These are phyloP conservation scores for Kalmanozyma brasiliensis DNA, from an alignment of 1,284 basidiomycete genomes.

Conservation along the genomic window DNA sequence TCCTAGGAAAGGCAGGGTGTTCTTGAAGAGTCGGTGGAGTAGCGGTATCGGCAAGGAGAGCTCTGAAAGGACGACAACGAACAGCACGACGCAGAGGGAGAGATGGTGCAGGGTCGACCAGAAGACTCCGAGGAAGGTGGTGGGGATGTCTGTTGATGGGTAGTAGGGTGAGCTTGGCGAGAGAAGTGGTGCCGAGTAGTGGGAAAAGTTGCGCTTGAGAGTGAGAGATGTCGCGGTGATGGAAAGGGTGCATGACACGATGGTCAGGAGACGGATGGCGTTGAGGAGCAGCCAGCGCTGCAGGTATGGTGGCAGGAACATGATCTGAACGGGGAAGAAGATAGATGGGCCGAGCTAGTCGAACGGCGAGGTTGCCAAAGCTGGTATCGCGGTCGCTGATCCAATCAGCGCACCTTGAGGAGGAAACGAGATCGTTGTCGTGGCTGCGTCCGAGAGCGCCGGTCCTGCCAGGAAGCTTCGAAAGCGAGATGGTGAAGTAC, in stretches of 20 bases:
- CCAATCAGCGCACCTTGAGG: too few species aligned
- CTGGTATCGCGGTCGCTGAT: too few species aligned
- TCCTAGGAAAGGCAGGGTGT: constrained; percentile 49
- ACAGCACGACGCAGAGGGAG: constrained; percentile 20
- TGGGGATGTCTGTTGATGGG: constrained; percentile 52
- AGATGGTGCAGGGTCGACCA: constrained; percentile 54
- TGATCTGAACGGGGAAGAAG: too few species aligned
- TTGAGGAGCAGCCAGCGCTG: constrained; percentile 49
- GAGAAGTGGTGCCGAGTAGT: constrained; percentile 19
- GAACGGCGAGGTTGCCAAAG: too few species aligned
- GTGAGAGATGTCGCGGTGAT: constrained; percentile 29
- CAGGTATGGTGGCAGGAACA: constrained; percentile 40
- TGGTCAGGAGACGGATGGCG: constrained; percentile 38
- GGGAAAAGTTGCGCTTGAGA: constrained; percentile 23
- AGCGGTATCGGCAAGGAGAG: constrained; percentile 36
- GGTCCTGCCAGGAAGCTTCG: too few species aligned
- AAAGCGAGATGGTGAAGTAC: too few species aligned
- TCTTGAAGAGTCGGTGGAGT: constrained; percentile 40
- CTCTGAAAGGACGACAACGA: constrained; percentile 44
- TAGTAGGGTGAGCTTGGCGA: constrained; percentile 15
- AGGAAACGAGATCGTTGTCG: too few species aligned
- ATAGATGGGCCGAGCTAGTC: too few species aligned
- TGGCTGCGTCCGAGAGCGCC: too few species aligned
- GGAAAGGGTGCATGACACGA: constrained; percentile 32
- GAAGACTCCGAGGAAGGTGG: constrained; percentile 51